Evolutionary conservation across 208 protist species (phyloP).

Genomic region (Wallacemonas rigidus): DNA sequence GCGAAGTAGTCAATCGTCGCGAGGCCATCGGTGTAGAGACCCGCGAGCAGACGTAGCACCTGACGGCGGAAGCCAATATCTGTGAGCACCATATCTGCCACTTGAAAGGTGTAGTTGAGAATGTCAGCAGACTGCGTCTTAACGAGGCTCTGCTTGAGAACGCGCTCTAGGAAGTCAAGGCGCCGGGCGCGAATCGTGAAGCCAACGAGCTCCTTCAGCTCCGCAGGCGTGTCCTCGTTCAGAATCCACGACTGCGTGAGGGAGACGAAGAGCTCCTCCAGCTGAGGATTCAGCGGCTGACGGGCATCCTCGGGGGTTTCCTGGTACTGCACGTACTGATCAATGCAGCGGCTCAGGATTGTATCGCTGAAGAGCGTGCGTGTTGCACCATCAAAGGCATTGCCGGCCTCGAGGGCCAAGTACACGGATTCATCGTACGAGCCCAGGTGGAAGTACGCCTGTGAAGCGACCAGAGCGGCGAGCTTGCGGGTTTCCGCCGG

Average conservation of each 20-base stretch:
- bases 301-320: slow-evolving; percentile 35
- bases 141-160: slow-evolving; percentile 67
- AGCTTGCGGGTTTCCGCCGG: slow-evolving; percentile 63
- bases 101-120: slow-evolving; percentile 91
- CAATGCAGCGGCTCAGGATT: slow-evolving; percentile 94
- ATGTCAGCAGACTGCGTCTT: slow-evolving; percentile 77
- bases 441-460: slow-evolving; percentile 98
- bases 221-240: slow-evolving; percentile 57
- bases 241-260: slow-evolving; percentile 81
- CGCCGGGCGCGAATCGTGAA: slow-evolving; percentile 88
- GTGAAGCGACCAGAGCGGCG: slow-evolving; percentile 92
- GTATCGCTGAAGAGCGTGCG: slow-evolving; percentile 87
- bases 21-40: slow-evolving; percentile 78
- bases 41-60: slow-evolving; percentile 87
- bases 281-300: slow-evolving; percentile 63
- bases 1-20: slow-evolving; percentile 90
- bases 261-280: slow-evolving; percentile 80
- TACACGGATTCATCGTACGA: slow-evolving; percentile 94
- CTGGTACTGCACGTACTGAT: slow-evolving; percentile 92
- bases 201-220: slow-evolving; percentile 87
- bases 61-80: slow-evolving; percentile 85
- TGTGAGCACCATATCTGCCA: slow-evolving; percentile 82
- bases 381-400: slow-evolving; percentile 91
- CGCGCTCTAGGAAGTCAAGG: slow-evolving; percentile 85
- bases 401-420: slow-evolving; percentile 95